A percentile compares a stretch with the other conserved stretches of the same genome.
Conservation (phyloP, 352 stramenopile genomes). For the Globisporangium acanthophoron region DNA sequence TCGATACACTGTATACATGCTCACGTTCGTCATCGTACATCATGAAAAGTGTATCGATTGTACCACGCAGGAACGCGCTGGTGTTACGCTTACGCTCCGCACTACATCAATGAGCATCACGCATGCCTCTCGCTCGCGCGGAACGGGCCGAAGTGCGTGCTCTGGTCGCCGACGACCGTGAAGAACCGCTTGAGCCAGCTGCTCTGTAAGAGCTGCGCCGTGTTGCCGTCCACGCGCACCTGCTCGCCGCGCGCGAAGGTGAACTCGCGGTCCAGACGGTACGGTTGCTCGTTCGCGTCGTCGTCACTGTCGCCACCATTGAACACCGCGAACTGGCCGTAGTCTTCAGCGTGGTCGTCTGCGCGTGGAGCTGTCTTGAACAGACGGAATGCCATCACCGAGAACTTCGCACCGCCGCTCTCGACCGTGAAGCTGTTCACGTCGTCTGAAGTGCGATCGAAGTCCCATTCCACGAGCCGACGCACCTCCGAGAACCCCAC, state of each 20-base stretch:
- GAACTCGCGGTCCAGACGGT: conserved; percentile 1
- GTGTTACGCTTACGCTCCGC: not conserved
- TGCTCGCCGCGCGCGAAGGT: not conserved
- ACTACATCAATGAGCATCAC: not conserved
- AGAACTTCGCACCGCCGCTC: conserved; percentile 12
- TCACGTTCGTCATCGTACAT: not conserved
- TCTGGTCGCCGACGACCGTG: conserved; percentile 4
- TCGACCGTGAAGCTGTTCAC: not conserved
- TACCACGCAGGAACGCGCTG: not conserved
- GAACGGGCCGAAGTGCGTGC: conserved; percentile 1
- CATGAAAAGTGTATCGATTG: not conserved
- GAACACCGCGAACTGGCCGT: conserved; percentile 45
- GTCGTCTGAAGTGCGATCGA: not conserved
- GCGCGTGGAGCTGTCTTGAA: conserved; percentile 37
- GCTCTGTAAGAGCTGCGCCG: conserved; percentile 2
- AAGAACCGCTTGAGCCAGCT: conserved; percentile 5
- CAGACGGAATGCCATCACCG: conserved; percentile 23
- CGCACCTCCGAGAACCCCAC: conserved; percentile 25
- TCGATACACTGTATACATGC: not conserved
- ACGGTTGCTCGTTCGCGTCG: not conserved
- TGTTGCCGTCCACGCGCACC: conserved; percentile 5
- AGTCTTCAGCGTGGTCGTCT: conserved; percentile 45
- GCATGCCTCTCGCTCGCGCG: not conserved
- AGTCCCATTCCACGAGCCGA: not conserved
- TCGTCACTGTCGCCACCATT: conserved; percentile 8